Evolutionary conservation across 2,329 filamentous ascomycete genomes (phyloP).

Genomic region (Tolypocladium cylindrosporum): DNA sequence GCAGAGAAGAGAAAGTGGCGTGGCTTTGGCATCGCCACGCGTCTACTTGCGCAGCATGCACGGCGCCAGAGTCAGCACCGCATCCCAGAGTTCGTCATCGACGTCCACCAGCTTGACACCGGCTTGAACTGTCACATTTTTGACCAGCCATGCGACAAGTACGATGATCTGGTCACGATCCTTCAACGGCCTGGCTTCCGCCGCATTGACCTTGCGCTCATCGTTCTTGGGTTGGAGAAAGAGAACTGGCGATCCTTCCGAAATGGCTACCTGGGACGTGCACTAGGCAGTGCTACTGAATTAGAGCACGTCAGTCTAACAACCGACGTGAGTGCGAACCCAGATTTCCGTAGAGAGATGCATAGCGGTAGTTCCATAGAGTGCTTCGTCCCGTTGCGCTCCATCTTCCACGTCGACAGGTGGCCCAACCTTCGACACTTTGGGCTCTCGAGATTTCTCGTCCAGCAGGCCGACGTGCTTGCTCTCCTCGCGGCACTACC

Average conservation of each 20-base stretch:
- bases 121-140: neutral
- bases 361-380: neutral
- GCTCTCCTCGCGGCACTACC: neutral
- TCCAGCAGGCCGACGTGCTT: neutral
- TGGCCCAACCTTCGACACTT: neutral
- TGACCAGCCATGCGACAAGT: neutral
- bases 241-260: neutral
- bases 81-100: neutral
- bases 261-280: neutral
- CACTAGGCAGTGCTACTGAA: neutral
- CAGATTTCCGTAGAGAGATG: neutral
- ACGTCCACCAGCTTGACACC: neutral
- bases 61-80: neutral
- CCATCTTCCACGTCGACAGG: neutral
- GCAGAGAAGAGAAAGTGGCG: neutral
- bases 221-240: neutral
- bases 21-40: neutral
- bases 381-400: neutral
- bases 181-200: neutral
- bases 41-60: neutral
- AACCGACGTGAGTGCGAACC: neutral
- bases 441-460: neutral
- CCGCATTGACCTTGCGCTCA: neutral
- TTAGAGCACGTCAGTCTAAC: neutral
- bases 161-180: neutral